phyloP scores from a whole-genome alignment of 768 basidiomycete species.

The Thelephora aurantiotincta region DNA sequence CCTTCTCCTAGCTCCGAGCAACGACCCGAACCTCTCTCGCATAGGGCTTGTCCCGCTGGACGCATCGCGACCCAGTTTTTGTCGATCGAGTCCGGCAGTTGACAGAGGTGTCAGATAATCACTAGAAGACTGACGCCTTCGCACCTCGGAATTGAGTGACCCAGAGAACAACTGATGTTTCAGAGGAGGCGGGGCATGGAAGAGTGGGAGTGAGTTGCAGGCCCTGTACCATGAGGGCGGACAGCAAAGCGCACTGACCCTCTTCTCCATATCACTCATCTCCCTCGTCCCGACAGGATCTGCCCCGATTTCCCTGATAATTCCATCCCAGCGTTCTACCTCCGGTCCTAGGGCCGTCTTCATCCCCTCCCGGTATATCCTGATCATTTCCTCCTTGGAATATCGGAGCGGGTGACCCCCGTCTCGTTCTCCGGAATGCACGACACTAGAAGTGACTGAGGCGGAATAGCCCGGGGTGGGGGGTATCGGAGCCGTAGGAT shows the following conservation, averaged over 20 bases:
- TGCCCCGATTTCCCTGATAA: conserved; percentile 59
- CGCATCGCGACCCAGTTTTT: conserved; percentile 37
- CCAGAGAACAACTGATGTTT: conserved; percentile 59
- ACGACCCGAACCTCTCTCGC: conserved; percentile 50
- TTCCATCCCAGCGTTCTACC: conserved; percentile 82
- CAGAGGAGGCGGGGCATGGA: not conserved
- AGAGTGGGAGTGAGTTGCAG: conserved; percentile 2
- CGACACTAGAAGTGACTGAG: conserved; percentile 41
- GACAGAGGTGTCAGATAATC: conserved; percentile 55
- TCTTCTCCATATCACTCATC: conserved; percentile 73
- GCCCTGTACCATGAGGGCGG: conserved; percentile 2
- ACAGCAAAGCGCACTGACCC: conserved; percentile 33
- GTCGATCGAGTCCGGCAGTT: conserved; percentile 37
- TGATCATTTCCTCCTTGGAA: conserved; percentile 72
- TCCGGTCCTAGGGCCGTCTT: conserved; percentile 66
- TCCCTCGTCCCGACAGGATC: conserved; percentile 72
- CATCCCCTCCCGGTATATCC: conserved; percentile 72
- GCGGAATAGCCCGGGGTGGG: conserved; percentile 59
- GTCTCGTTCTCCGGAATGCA: conserved; percentile 43
- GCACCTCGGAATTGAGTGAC: conserved; percentile 75
- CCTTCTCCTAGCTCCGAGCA: conserved; percentile 38
- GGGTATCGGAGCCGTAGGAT: conserved; percentile 17
- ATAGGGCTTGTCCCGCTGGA: conserved; percentile 38
- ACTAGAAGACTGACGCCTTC: conserved; percentile 61
- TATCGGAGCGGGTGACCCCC: conserved; percentile 72